Conservation (phyloP, 768 basidiomycete genomes). For the Lentinula aciculospora region DNA sequence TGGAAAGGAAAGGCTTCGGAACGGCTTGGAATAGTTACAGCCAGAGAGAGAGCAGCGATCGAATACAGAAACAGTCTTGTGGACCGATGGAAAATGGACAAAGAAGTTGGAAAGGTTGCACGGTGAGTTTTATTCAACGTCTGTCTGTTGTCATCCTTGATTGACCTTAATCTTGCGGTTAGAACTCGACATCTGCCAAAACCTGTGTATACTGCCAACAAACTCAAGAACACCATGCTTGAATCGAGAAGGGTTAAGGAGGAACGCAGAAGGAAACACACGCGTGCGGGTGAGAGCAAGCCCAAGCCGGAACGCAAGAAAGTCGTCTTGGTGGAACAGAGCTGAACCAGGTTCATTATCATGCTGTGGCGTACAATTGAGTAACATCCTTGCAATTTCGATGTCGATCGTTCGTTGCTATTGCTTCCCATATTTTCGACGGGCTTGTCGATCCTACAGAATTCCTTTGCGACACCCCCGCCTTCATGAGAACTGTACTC, state of each 20-base stretch:
- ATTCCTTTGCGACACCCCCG: too few species aligned
- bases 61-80: slow-evolving; percentile 89
- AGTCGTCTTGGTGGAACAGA: slow-evolving; percentile 77
- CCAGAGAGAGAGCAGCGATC: slow-evolving; percentile 84
- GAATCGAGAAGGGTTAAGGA: slow-evolving; percentile 89
- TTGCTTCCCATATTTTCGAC: too few species aligned
- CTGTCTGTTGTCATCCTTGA: background rate
- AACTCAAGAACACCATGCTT: slow-evolving; percentile 91
- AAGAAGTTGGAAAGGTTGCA: slow-evolving; percentile 73
- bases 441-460: too few species aligned
- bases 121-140: slow-evolving; percentile 44
- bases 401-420: too few species aligned
- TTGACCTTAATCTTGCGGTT: slow-evolving; percentile 1
- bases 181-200: slow-evolving; percentile 85
- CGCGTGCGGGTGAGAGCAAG: slow-evolving; percentile 78
- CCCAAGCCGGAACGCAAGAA: slow-evolving; percentile 92
- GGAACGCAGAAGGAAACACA: slow-evolving; percentile 86
- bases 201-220: slow-evolving; percentile 81
- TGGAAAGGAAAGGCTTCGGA: slow-evolving; percentile 95
- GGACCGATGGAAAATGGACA: slow-evolving; percentile 84
- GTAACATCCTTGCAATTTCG: background rate
- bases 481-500: too few species aligned
- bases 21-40: slow-evolving; percentile 86
- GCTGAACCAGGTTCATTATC: slow-evolving; percentile 23
- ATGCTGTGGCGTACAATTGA: background rate